Conservation (phyloP, 805 yeast species). For the Cyberlindnera mississippiensis region DNA sequence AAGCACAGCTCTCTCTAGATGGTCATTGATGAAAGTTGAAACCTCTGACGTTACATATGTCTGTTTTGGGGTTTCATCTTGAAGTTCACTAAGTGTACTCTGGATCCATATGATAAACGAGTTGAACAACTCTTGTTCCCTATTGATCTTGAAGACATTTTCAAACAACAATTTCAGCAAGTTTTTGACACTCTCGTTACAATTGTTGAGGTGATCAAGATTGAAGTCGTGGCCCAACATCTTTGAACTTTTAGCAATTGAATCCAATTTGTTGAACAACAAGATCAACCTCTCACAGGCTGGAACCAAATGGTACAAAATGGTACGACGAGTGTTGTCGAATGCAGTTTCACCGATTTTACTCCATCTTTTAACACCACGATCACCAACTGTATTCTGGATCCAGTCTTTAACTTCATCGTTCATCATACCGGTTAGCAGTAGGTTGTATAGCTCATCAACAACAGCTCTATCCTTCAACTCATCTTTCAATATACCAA, state of each 20-base stretch:
- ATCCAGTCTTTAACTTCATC: slow-evolving; percentile 52
- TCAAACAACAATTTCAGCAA: slow-evolving; percentile 32
- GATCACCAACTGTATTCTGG: slow-evolving; percentile 61
- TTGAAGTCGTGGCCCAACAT: neutral
- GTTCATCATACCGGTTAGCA: slow-evolving; percentile 53
- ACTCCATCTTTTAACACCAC: slow-evolving; percentile 56
- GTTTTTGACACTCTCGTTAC: slow-evolving; percentile 15
- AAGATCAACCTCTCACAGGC: slow-evolving; percentile 53
- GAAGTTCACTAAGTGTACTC: slow-evolving; percentile 26
- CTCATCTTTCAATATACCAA: slow-evolving; percentile 36
- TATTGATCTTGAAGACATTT: slow-evolving; percentile 39
- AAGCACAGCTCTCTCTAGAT: slow-evolving; percentile 23
- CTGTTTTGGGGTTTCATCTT: slow-evolving; percentile 25
- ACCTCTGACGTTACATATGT: slow-evolving; percentile 25
- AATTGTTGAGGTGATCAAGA: slow-evolving; percentile 9
- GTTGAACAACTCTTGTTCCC: slow-evolving; percentile 43
- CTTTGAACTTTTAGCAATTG: slow-evolving; percentile 34
- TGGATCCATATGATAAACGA: slow-evolving; percentile 41
- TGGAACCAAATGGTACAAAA: slow-evolving; percentile 49
- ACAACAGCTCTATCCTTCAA: slow-evolving; percentile 29
- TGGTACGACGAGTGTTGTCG: slow-evolving; percentile 43
- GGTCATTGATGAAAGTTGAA: slow-evolving; percentile 24
- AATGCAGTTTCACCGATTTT: slow-evolving; percentile 47
- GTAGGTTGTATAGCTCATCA: slow-evolving; percentile 42
- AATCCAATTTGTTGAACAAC: slow-evolving; percentile 38